Evolutionary conservation across 495 filamentous ascomycete species (phyloP), one percentile per base, ranked within the genome.

Genomic region (Penicillium malachiteum): DNA sequence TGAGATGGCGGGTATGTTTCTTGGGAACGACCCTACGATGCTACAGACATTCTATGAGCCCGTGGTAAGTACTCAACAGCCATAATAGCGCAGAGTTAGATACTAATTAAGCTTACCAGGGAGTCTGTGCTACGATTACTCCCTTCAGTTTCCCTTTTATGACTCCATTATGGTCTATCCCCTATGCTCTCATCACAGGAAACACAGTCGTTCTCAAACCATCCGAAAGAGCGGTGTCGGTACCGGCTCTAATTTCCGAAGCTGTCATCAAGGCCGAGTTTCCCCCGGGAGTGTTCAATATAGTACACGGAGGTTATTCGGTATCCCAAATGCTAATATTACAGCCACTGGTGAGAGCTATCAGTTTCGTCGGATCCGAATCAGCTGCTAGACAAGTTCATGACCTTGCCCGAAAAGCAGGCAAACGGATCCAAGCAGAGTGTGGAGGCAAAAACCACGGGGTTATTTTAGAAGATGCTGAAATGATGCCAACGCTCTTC

Each of bases 361-460:
- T 71, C 31, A 63, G 50, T 47, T 71, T 71, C 50, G 66, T 67
- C 8, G 68, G 68, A 7, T 69, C 66, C 1, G 57, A 65, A 17
- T 32, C 59, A 0, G 63, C 64, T 5, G 68, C 66, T 0, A 39
- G 57, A 7, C 57, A 67, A 35, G 59, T 71, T 17, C 60, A 65
- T 35, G 66, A 71, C 42, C 48, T 57, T 18, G 54, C 66, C 5
- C 46, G 59, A 34, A 55, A 57, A n/a, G 55, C 55, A 0, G 51
- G 63, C 10, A 71, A 69, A 38, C 55, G 65, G 8, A 47, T 71
- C 11, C 63, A 67, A 44, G 63, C 63, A 3, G 64, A 69, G 53
- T 69, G 63, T 31, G 59, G 66, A 1, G 68, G 63, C 14, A 71
- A 71, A 43, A 69, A 67, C 39, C 68, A 68, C 40, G 65, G 62